phyloP scores from a whole-genome alignment of 2,329 filamentous ascomycete species.

The Colletotrichum limetticola region DNA sequence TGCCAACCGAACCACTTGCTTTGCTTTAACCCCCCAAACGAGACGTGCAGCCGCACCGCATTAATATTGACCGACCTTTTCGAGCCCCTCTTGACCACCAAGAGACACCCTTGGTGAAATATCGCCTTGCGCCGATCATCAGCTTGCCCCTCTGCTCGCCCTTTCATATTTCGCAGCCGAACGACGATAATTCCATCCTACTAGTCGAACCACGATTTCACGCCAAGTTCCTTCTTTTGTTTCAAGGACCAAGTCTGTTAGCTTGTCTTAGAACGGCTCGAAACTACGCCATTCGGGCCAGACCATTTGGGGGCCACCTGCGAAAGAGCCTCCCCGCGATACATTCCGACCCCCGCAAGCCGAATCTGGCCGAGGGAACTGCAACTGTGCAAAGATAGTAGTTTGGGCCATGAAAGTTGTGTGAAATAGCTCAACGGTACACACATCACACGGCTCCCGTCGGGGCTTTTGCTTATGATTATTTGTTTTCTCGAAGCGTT shows the following conservation, averaged over 20 bases:
- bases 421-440: constrained; percentile 5
- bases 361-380: constrained; percentile 24
- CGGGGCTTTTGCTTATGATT: background rate
- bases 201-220: background rate
- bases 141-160: background rate
- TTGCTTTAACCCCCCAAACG: background rate
- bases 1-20: constrained; percentile 8
- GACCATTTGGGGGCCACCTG: background rate
- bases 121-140: background rate
- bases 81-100: background rate
- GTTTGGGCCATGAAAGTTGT: constrained; percentile 26
- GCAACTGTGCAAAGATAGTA: constrained; percentile 1
- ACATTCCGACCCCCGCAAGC: constrained; percentile 6
- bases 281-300: background rate
- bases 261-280: background rate
- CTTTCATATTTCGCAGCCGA: constrained; percentile 20
- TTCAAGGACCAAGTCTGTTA: background rate
- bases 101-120: background rate
- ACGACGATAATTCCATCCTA: constrained; percentile 3
- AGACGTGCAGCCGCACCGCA: constrained; percentile 1
- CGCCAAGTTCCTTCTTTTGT: background rate
- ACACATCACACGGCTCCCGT: constrained; percentile 8
- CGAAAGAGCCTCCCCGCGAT: background rate
- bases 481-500: background rate
- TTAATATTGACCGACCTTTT: background rate